Percentiles rank a stretch among this genome's conserved stretches.
These are phyloP conservation scores for Pharus latifolius DNA, from an alignment of 176 grass and related monocot species.

Conservation along the genomic window DNA sequence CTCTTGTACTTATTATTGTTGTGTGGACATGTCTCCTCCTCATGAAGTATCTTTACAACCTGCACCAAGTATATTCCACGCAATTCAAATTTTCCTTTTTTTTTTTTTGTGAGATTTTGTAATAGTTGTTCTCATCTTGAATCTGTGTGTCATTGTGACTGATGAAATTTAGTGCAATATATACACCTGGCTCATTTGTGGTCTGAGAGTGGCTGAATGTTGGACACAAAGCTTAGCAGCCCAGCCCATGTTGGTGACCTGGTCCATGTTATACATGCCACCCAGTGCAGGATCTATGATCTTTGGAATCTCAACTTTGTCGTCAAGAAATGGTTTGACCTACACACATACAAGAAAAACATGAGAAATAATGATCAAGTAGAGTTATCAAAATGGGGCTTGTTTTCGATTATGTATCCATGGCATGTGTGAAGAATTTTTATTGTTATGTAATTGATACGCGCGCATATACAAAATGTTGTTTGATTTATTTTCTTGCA, in stretches of 20 bases:
- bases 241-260: slow-evolving; percentile 25
- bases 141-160: no score
- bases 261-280: slow-evolving; percentile 31
- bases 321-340: slow-evolving; percentile 39
- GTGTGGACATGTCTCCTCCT: background rate
- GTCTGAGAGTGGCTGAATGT: slow-evolving; percentile 27
- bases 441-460: no score
- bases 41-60: slow-evolving; percentile 26
- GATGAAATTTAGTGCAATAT: background rate
- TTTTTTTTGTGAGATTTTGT: background rate
- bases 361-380: no score
- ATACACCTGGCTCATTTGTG: slow-evolving; percentile 59
- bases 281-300: slow-evolving; percentile 51
- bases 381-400: no score
- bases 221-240: slow-evolving; percentile 43
- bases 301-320: background rate
- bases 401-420: no score
- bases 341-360: slow-evolving; percentile 5
- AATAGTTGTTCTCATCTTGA: background rate
- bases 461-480: no score
- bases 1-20: background rate
- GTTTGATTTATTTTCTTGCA: no score
- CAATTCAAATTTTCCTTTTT: no score
- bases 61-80: no score
- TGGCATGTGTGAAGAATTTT: no score